Evolutionary conservation across 2,329 filamentous ascomycete species (phyloP), one percentile per base, ranked within the genome.

Genomic region (Cryphonectria radicalis): DNA sequence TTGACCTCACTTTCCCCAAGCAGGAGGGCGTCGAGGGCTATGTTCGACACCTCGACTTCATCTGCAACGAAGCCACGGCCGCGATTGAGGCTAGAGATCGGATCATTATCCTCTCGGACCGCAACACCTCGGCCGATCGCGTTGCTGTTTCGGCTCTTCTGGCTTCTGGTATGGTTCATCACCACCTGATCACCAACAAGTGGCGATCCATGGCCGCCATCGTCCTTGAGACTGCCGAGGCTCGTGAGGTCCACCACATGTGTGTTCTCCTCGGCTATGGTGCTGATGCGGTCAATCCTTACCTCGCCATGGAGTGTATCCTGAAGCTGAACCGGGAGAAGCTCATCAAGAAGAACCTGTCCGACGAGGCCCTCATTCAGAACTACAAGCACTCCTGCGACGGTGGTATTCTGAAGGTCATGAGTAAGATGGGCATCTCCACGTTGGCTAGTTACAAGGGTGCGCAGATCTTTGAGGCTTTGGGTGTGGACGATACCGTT

Each of bases 341-440:
- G 67, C 85, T 98, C 74, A 97, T 98, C 81, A 92, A 94, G 81
- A 97, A 97, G 88, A 92, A 96, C 81, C 85, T 97, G 60, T 88
- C 88, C 28, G 89, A 96, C 71, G 91, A 97, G 73, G 88, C 91
- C 77, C 90, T 98, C 70, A 95, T 98, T 76, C 90, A 92, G 77
- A 98, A 98, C 85, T 98, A 98, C 88, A 97, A 97, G 84, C 93
- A 97, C 82, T 98, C 95, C 74, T 95, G 93, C 77, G 95, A 98
- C 76, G 95, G 95, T 78, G 95, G 95, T 84, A 97, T 98, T 74
- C 86, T 98, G 74, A 98, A 98, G 83, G 95, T 98, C 80, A 98
- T 98, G 95, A 96, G 92, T 81, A 98, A 98, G 87, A 98, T 98
- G 95, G 95, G 95, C 85, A 98, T 98, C 75, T 98, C 95, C 8